Evolutionary conservation across 345 rosid species (phyloP).

Genomic region (Toxicodendron radicans): DNA sequence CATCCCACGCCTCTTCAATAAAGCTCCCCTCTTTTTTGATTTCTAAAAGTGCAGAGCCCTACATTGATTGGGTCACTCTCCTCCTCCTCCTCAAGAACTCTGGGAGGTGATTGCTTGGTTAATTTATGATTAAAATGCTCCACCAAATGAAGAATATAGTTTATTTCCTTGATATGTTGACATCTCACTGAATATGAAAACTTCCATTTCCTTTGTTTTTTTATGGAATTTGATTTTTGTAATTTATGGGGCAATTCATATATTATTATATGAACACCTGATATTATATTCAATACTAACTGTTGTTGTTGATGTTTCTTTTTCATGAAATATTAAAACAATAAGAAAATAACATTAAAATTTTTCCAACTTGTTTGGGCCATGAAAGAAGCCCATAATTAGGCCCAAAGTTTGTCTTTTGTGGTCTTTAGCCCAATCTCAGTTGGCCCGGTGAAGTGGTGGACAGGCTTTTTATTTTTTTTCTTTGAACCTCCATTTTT

Average conservation of each 20-base stretch:
- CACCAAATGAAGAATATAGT: too few relatives aligned
- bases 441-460: too few relatives aligned
- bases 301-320: neutral
- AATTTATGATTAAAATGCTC: neutral
- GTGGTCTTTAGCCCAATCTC: neutral
- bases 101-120: neutral
- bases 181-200: neutral
- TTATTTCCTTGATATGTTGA: neutral
- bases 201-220: too few relatives aligned
- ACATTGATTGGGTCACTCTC: neutral
- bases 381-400: neutral
- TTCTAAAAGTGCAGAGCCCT: neutral
- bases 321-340: neutral
- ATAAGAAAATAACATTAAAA: too few relatives aligned
- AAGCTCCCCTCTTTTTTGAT: neutral
- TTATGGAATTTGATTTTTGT: neutral
- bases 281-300: too few relatives aligned
- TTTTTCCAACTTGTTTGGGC: neutral
- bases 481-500: too few relatives aligned
- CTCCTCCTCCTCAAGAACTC: neutral
- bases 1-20: constrained; percentile 19
- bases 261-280: too few relatives aligned
- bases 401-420: neutral
- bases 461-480: neutral
- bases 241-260: neutral